A percentile compares a stretch with the other conserved stretches of the same genome.
Evolutionary conservation across 140 eudicot genomes (phyloP).

Genomic region (Cichorium intybus): DNA sequence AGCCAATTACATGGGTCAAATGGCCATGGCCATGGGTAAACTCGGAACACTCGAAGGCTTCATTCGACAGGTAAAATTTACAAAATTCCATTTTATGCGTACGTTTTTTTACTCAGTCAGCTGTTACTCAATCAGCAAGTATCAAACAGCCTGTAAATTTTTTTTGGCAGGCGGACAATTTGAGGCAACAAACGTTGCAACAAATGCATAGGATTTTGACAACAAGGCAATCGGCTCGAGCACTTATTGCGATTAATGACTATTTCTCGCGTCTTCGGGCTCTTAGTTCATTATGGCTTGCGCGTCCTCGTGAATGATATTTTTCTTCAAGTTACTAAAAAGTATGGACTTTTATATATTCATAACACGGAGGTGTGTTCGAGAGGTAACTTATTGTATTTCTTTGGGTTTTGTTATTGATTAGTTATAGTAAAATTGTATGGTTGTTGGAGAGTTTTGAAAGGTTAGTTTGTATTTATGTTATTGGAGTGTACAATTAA

Average conservation of each 20-base stretch:
- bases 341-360: too few relatives aligned
- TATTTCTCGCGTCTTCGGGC: conserved; percentile 60
- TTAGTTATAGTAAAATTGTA: conserved; percentile 1
- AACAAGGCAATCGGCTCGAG: conserved; percentile 65
- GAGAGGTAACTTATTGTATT: too few relatives aligned
- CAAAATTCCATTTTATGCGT: too few relatives aligned
- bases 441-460: background rate
- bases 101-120: too few relatives aligned
- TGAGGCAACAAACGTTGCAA: conserved; percentile 56
- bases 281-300: conserved; percentile 63
- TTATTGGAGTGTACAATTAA: too few relatives aligned
- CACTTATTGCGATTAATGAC: conserved; percentile 49
- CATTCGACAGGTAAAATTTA: conserved; percentile 51
- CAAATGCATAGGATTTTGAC: conserved; percentile 53
- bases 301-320: conserved; percentile 51
- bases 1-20: conserved; percentile 69
- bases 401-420: conserved; percentile 1
- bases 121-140: too few relatives aligned
- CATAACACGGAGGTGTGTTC: too few relatives aligned
- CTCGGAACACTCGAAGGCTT: conserved; percentile 65
- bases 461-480: too few relatives aligned
- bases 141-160: too few relatives aligned
- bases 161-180: conserved; percentile 61
- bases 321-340: background rate
- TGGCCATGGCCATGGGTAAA: conserved; percentile 80